phyloP scores from a whole-genome alignment of 2,329 filamentous ascomycete genomes.

The Akanthomyces lecanii region DNA sequence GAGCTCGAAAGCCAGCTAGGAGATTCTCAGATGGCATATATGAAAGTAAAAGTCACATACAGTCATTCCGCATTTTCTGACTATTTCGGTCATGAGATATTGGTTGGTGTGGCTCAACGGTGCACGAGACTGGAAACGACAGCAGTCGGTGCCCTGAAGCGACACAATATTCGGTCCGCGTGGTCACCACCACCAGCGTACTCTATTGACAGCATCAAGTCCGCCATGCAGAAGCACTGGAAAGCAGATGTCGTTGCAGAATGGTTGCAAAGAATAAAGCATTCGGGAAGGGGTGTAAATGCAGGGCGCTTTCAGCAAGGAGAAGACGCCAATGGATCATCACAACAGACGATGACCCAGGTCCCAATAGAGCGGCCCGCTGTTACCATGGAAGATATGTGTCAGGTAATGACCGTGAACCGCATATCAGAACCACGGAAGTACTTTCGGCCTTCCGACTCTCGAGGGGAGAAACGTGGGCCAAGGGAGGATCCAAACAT shows the following conservation, averaged over 20 bases:
- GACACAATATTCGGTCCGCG: constrained; percentile 43
- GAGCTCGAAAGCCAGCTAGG: constrained; percentile 56
- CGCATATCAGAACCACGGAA: background rate
- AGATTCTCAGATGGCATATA: constrained; percentile 42
- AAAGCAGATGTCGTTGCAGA: constrained; percentile 40
- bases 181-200: constrained; percentile 46
- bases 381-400: background rate
- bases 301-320: background rate
- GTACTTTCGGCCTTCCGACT: background rate
- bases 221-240: constrained; percentile 47
- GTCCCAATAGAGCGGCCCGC: background rate
- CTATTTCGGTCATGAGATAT: constrained; percentile 22
- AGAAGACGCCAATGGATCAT: no score
- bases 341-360: background rate
- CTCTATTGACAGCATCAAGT: constrained; percentile 36
- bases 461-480: constrained; percentile 8
- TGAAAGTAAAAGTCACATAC: constrained; percentile 51
- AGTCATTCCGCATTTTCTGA: constrained; percentile 52
- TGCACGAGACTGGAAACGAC: constrained; percentile 51
- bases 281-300: background rate
- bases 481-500: background rate
- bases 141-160: constrained; percentile 46
- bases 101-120: constrained; percentile 34
- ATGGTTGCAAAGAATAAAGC: constrained; percentile 35
- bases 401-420: background rate